Base-by-base conservation (phyloP, 176 grass and related monocot species). In the Aegilops sharonensis region DNA sequence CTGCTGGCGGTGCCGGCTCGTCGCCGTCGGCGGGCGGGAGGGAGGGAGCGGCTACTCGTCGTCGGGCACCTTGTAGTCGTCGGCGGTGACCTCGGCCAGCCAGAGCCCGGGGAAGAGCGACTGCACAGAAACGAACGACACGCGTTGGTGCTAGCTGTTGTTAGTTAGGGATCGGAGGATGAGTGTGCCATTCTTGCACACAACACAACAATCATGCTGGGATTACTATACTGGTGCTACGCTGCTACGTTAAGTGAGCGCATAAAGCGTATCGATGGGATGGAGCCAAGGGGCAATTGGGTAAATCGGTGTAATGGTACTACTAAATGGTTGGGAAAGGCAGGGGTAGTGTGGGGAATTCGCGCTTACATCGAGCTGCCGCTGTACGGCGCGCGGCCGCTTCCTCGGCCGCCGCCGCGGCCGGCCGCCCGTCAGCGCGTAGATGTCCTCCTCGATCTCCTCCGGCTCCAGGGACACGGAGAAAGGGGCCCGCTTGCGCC, bases 401-500 rank as follows among this genome's bases (percentile, higher is more conserved):
- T 94, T 93, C 89, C 85, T 91, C 2, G 97, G 97, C 89, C 97
- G 92, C 75, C 94, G 97, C 82, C 94, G 86, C 48, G 92, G 97
- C 61, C 90, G 81, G 25, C 89, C 83, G 75, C 89, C 97, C 30
- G 97, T 99, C 5, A 99, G 75, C 60, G 97, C 85, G 89, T 99
- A 99, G 86, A 99, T 79, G 84, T 99, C 97, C 77, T 95, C 94
- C 89, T 99, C 94, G 82, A 99, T 90, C 94, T 99, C 97, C 77
- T 99, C 97, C 50, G 70, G 50, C 43, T 74, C 80, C 13, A 99
- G 94, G 2, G 64, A 1, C 2, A 99, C 84, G 2, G 97, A 92
- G 81, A 99, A 93, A 20, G 88, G 80, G 0, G 79, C 84, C 18
- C 92, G 78, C 82, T 83, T 82, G 5, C 89, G 81, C 5, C 78